Conservation (phyloP, 805 yeast species). For the Saccharomyces kudriavzevii region DNA sequence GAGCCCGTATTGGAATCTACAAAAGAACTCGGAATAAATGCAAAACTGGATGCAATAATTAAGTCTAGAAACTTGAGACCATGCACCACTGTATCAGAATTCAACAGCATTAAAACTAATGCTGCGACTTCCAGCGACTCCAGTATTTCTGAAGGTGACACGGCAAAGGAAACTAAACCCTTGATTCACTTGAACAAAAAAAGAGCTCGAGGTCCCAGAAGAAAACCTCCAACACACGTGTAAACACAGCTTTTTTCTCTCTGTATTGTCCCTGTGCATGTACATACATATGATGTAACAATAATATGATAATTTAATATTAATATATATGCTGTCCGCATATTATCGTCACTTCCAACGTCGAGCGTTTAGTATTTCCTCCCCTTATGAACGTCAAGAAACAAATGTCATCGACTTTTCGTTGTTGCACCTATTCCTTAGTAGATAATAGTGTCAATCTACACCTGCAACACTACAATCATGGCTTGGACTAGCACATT, state of each 20-base stretch:
- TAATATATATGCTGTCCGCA: neutral
- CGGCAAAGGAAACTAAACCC: neutral
- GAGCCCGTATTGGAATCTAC: neutral
- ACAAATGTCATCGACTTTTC: neutral
- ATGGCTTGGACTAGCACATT: slow-evolving; percentile 31
- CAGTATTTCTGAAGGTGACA: neutral
- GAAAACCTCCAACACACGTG: slow-evolving; percentile 30
- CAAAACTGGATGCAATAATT: neutral
- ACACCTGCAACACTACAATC: neutral
- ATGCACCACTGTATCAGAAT: neutral
- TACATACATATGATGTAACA: neutral
- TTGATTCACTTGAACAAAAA: slow-evolving; percentile 28
- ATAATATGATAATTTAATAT: neutral
- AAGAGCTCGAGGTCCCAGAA: slow-evolving; percentile 33
- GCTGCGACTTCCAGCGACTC: neutral
- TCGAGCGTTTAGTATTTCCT: neutral
- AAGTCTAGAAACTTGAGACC: neutral
- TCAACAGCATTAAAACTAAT: neutral
- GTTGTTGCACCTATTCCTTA: neutral
- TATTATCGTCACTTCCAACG: neutral
- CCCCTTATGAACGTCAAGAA: slow-evolving; percentile 23
- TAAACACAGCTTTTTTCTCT: neutral
- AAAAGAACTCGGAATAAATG: neutral
- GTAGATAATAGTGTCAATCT: neutral
- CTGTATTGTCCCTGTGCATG: neutral